Conservation (phyloP, 768 basidiomycete species). For the Hemileccinum impolitum region DNA sequence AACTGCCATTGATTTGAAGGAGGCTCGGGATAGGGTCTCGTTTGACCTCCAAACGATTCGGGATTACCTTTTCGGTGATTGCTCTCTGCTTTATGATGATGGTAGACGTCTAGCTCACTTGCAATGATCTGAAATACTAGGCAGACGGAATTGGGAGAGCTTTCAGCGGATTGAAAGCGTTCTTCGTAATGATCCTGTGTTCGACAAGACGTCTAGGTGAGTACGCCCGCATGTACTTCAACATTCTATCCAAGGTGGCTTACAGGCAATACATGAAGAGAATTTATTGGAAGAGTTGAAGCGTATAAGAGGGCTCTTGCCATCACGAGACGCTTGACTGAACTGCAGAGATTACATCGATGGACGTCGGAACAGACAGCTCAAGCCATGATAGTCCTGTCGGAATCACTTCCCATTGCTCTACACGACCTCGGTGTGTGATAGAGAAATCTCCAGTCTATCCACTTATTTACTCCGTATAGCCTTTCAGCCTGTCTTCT, state of each 20-base stretch:
- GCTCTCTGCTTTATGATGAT: neutral
- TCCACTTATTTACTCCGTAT: slow-evolving; percentile 5
- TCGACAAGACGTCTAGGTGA: slow-evolving; percentile 58
- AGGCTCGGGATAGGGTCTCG: slow-evolving; percentile 43
- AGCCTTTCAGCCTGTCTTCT: slow-evolving; percentile 67
- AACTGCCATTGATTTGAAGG: slow-evolving; percentile 50
- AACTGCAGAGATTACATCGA: slow-evolving; percentile 50
- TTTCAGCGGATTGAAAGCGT: slow-evolving; percentile 42
- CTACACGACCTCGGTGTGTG: slow-evolving; percentile 37
- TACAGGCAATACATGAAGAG: slow-evolving; percentile 32
- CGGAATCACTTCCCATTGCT: slow-evolving; percentile 50
- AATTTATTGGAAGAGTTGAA: slow-evolving; percentile 57
- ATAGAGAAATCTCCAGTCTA: slow-evolving; percentile 21
- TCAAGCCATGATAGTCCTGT: slow-evolving; percentile 46
- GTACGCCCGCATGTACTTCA: neutral
- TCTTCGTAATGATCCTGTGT: slow-evolving; percentile 52
- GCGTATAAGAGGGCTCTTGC: slow-evolving; percentile 51
- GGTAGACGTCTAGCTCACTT: neutral
- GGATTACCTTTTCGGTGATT: slow-evolving; percentile 51
- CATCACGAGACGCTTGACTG: slow-evolving; percentile 54
- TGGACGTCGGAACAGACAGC: slow-evolving; percentile 51
- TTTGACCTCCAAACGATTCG: slow-evolving; percentile 43
- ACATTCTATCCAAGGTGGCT: neutral
- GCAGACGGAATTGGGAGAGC: slow-evolving; percentile 47
- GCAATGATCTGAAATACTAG: slow-evolving; percentile 29